Conservation (phyloP, 1,284 basidiomycete genomes). For the Ceratobasidium sp. region DNA sequence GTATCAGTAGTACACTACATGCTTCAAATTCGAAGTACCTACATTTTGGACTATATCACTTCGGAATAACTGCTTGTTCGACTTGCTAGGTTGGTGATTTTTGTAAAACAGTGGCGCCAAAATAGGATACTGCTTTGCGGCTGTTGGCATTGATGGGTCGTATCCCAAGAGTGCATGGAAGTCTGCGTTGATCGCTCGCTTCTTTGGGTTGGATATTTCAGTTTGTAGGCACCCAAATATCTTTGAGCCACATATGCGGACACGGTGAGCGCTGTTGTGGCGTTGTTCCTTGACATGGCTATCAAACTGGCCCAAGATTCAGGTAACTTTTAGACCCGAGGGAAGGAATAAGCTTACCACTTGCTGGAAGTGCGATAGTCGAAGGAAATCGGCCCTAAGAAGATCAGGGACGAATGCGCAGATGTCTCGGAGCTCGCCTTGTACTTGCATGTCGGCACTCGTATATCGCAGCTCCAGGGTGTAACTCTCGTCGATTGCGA, state of each 20-base stretch:
- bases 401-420: background rate
- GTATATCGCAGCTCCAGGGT: too few relatives aligned
- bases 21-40: too few relatives aligned
- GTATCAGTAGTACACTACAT: too few relatives aligned
- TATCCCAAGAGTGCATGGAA: background rate
- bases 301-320: background rate
- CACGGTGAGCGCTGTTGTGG: background rate
- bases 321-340: background rate
- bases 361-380: background rate
- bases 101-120: background rate
- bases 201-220: background rate
- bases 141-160: background rate
- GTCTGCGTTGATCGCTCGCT: background rate
- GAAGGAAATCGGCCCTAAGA: background rate
- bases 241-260: background rate
- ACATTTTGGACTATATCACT: background rate
- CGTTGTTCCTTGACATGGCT: background rate
- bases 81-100: background rate
- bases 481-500: too few relatives aligned
- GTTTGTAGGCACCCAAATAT: background rate
- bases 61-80: background rate
- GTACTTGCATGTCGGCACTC: background rate
- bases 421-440: background rate
- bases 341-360: background rate
- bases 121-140: background rate